Evolutionary conservation across 148 eudicot species (phyloP).

Genomic region (Camellia granthamiana): DNA sequence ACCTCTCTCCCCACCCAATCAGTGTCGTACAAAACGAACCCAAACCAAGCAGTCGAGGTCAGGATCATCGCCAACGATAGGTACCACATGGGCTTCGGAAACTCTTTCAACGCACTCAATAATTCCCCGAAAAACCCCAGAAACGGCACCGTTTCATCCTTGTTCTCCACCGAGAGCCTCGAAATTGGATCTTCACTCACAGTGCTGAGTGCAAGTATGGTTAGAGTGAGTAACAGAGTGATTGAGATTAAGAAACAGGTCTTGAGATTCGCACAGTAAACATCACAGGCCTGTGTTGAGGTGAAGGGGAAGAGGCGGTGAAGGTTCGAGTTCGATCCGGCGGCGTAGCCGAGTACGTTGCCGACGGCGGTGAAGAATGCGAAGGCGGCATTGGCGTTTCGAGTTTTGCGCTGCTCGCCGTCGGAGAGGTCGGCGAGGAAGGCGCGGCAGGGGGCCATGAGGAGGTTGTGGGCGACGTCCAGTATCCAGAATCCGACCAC

Average conservation of each 20-base stretch:
- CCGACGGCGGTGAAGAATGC: conserved; percentile 83
- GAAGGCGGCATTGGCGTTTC: conserved; percentile 49
- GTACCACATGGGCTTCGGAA: conserved; percentile 29
- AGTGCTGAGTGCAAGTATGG: conserved; percentile 31
- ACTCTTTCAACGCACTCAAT: conserved; percentile 17
- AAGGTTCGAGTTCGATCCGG: conserved; percentile 49
- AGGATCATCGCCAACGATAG: conserved; percentile 26
- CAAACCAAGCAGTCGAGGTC: conserved; percentile 35
- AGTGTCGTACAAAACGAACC: conserved; percentile 35
- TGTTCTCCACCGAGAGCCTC: background rate
- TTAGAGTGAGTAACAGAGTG: conserved; percentile 36
- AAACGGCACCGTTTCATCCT: background rate
- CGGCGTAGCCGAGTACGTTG: conserved; percentile 74
- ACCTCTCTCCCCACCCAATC: conserved; percentile 56
- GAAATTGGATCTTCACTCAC: conserved; percentile 33
- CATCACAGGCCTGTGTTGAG: conserved; percentile 58
- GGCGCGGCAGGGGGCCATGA: conserved; percentile 71
- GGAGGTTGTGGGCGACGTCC: conserved; percentile 73
- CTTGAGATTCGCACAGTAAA: conserved; percentile 81
- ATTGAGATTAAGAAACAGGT: conserved; percentile 66
- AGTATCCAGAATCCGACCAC: conserved; percentile 75
- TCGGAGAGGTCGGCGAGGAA: conserved; percentile 64
- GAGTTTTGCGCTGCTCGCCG: conserved; percentile 37
- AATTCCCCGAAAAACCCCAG: conserved; percentile 16
- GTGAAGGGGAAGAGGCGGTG: conserved; percentile 55